A percentile compares a stretch with the other conserved stretches of the same genome.
phyloP scores from a whole-genome alignment of 1,139 yeast genomes.

The Candida anutae region DNA sequence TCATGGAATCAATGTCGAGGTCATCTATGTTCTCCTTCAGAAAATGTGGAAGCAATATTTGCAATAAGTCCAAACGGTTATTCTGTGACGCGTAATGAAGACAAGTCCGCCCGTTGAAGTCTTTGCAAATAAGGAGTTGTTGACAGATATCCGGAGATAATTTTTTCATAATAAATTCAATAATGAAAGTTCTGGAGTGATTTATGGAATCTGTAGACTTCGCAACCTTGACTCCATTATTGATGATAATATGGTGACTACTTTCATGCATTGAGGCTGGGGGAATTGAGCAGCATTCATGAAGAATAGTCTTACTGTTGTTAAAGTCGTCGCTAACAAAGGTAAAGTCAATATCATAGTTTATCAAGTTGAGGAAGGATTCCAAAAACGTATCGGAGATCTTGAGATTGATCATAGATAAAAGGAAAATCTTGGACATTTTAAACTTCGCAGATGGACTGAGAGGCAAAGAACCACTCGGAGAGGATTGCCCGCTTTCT shows the following conservation, averaged over 20 bases:
- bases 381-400: slow-evolving; percentile 43
- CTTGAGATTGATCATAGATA: slow-evolving; percentile 48
- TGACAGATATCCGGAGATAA: slow-evolving; percentile 13
- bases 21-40: slow-evolving; percentile 38
- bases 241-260: slow-evolving; percentile 27
- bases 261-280: slow-evolving; percentile 25
- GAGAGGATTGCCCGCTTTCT: not conserved
- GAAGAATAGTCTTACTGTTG: slow-evolving; percentile 33
- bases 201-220: slow-evolving; percentile 34
- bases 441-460: slow-evolving; percentile 22
- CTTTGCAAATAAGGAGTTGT: slow-evolving; percentile 33
- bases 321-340: slow-evolving; percentile 34
- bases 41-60: slow-evolving; percentile 32
- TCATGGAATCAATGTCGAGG: slow-evolving; percentile 65
- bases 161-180: slow-evolving; percentile 24
- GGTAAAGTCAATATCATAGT: slow-evolving; percentile 34
- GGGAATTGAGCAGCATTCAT: slow-evolving; percentile 40
- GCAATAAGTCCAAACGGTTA: slow-evolving; percentile 51
- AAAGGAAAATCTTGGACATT: slow-evolving; percentile 56
- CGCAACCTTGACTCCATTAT: slow-evolving; percentile 39
- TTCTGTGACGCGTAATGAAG: slow-evolving; percentile 81
- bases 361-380: slow-evolving; percentile 36
- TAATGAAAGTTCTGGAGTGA: slow-evolving; percentile 34
- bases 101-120: slow-evolving; percentile 74
- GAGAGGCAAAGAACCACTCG: slow-evolving; percentile 1